A percentile compares a stretch with the other conserved stretches of the same genome.
phyloP scores from a whole-genome alignment of 441 rosid genomes.

The Eruca vesicaria region DNA sequence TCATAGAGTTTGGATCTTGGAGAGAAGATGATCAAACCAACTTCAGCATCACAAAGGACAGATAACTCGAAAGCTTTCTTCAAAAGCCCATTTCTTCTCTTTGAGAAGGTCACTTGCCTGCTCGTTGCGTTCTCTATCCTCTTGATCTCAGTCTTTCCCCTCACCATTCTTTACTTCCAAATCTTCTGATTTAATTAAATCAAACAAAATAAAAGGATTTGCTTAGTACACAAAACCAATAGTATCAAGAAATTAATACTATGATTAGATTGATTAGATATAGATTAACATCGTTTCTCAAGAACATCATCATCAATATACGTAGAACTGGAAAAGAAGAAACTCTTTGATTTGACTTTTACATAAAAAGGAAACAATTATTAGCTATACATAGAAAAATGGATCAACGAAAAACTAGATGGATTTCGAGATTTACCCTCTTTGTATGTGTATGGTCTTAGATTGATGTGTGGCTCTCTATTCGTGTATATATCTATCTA shows the following conservation, averaged over 20 bases:
- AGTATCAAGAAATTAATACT: neutral
- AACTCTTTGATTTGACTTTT: neutral
- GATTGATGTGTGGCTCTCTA: slow-evolving; percentile 2
- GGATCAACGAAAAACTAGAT: too few species aligned
- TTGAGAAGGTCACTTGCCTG: slow-evolving; percentile 92
- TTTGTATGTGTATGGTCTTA: slow-evolving; percentile 1
- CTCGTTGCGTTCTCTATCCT: slow-evolving; percentile 86
- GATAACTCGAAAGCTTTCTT: slow-evolving; percentile 87
- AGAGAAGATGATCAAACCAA: slow-evolving; percentile 86
- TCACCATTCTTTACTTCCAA: slow-evolving; percentile 49
- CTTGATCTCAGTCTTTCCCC: slow-evolving; percentile 91
- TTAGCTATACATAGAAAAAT: slow-evolving; percentile 39
- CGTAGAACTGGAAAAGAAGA: neutral
- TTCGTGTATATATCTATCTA: neutral
- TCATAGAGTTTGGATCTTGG: slow-evolving; percentile 76
- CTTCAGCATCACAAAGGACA: slow-evolving; percentile 87
- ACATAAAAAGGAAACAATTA: neutral
- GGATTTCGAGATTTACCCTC: slow-evolving; percentile 33
- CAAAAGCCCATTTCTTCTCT: slow-evolving; percentile 80
- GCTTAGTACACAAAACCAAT: neutral
- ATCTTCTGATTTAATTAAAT: neutral
- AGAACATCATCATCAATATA: neutral
- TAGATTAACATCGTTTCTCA: neutral
- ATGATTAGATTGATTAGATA: neutral
- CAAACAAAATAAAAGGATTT: neutral